phyloP scores from a whole-genome alignment of 2,329 filamentous ascomycete genomes.

The Fusarium acutatum region DNA sequence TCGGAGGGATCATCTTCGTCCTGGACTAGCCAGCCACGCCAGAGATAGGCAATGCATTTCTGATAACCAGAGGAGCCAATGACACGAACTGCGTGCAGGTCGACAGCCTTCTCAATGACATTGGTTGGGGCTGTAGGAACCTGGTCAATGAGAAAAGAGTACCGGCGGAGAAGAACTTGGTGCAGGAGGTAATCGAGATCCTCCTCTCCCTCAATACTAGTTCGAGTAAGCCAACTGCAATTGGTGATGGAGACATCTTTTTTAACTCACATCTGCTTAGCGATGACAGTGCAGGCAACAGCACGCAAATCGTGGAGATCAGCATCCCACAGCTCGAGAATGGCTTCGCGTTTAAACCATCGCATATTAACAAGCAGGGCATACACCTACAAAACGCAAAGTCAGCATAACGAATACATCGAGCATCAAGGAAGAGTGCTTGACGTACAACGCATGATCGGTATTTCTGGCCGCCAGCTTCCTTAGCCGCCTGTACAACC shows the following conservation, averaged over 20 bases:
- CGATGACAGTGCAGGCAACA: constrained; percentile 87
- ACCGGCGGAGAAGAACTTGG: constrained; percentile 84
- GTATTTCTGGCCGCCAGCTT: constrained; percentile 81
- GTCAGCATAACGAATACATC: not conserved
- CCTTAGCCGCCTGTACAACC: constrained; percentile 81
- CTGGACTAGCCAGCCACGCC: constrained; percentile 97
- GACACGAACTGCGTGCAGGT: constrained; percentile 86
- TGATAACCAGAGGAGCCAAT: constrained; percentile 96
- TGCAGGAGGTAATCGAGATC: constrained; percentile 82
- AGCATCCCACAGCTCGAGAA: constrained; percentile 89
- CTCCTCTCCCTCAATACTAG: constrained; percentile 86
- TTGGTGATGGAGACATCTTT: not conserved
- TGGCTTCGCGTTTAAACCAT: constrained; percentile 82
- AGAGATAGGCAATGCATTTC: constrained; percentile 91
- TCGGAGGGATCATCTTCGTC: constrained; percentile 89
- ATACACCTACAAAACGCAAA: constrained; percentile 60
- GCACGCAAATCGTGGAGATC: constrained; percentile 83
- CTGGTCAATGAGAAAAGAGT: constrained; percentile 79
- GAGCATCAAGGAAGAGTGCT: not conserved
- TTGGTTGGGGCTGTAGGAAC: constrained; percentile 80
- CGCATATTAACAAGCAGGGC: constrained; percentile 76
- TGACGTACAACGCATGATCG: constrained; percentile 73
- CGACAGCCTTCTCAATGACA: constrained; percentile 91
- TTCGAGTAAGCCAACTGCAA: not conserved
- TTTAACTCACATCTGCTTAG: constrained; percentile 73